These are phyloP conservation scores for Gossypium trilobum DNA, from an alignment of 441 rosid species.

Conservation along the genomic window DNA sequence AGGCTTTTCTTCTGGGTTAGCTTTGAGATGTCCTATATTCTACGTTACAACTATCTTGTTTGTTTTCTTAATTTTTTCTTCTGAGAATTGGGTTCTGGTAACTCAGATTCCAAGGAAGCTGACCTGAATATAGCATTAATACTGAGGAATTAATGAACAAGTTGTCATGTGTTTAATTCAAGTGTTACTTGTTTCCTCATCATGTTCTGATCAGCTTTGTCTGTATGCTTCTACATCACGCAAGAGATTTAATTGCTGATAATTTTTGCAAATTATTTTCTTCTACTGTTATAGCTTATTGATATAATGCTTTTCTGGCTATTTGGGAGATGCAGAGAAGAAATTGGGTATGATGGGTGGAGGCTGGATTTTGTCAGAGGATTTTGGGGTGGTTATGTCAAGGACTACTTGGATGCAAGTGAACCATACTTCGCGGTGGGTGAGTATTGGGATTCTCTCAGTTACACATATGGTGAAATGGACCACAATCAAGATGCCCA, in stretches of 20 bases:
- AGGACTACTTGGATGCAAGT: constrained; percentile 82
- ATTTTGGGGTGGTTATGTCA: constrained; percentile 97
- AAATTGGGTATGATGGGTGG: constrained; percentile 97
- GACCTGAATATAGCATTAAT: background rate
- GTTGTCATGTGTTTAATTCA: background rate
- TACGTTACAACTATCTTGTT: background rate
- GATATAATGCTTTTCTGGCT: constrained; percentile 9
- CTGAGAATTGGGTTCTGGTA: background rate
- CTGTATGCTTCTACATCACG: background rate
- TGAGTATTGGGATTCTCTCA: constrained; percentile 91
- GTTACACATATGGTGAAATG: constrained; percentile 76
- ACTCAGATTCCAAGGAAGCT: background rate
- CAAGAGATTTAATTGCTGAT: constrained; percentile 9
- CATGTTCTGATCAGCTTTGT: background rate
- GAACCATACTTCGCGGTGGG: constrained; percentile 84
- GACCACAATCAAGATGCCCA: constrained; percentile 94
- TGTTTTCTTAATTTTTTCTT: background rate
- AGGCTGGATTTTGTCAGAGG: constrained; percentile 96
- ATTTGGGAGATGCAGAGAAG: constrained; percentile 45
- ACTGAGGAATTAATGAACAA: background rate
- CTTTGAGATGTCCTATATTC: background rate
- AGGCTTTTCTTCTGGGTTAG: too few relatives aligned
- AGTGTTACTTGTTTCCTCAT: background rate
- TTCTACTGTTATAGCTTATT: background rate
- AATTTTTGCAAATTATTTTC: background rate